phyloP scores from a whole-genome alignment of 345 rosid species.

The Gossypioides kirkii region DNA sequence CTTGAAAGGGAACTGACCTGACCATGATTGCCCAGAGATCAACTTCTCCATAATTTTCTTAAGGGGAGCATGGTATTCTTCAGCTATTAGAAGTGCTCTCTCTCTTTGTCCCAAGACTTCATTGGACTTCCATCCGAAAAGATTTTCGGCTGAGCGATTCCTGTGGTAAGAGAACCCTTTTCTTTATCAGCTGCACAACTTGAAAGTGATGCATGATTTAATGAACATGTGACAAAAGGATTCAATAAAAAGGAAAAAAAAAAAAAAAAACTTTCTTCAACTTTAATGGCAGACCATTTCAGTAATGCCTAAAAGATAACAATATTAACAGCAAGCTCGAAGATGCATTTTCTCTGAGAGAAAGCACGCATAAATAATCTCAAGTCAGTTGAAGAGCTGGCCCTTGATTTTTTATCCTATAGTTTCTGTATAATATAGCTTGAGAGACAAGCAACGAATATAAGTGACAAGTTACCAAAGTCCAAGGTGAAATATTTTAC shows the following conservation, averaged over 20 bases:
- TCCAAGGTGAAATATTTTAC: neutral
- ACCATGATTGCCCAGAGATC: constrained; percentile 59
- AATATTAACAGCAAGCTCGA: neutral
- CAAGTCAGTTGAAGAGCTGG: constrained; percentile 1
- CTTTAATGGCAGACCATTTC: neutral
- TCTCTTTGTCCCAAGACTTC: constrained; percentile 60
- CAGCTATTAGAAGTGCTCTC: constrained; percentile 51
- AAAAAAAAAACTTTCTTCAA: neutral
- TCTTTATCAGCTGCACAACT: constrained; percentile 10
- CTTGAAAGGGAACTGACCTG: constrained; percentile 81
- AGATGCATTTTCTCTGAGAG: constrained; percentile 9
- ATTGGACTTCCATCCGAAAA: constrained; percentile 69
- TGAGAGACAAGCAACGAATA: neutral
- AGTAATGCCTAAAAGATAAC: neutral
- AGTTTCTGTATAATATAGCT: neutral
- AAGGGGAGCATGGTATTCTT: constrained; percentile 39
- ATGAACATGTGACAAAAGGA: neutral
- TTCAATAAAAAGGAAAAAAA: neutral
- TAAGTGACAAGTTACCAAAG: neutral
- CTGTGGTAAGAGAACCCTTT: constrained; percentile 31
- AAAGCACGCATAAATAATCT: neutral
- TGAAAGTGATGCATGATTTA: constrained; percentile 6
- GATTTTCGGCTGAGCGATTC: constrained; percentile 76
- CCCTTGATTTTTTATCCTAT: neutral
- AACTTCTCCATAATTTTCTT: constrained; percentile 40